Conservation (phyloP, 2,329 filamentous ascomycete genomes). For the Xylariaceae sp. region DNA sequence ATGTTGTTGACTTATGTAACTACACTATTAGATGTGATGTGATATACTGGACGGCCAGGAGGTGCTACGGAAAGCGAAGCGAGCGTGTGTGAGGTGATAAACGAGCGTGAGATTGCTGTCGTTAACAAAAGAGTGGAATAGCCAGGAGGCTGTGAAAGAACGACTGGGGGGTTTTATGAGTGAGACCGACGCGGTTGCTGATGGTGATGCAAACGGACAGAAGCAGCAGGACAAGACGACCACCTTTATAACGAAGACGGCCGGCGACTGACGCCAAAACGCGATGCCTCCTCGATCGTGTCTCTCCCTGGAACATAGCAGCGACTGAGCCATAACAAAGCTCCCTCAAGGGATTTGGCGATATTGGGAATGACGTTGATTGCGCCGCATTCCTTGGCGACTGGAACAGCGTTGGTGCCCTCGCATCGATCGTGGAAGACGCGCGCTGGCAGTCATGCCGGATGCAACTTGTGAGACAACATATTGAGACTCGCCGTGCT, state of each 20-base stretch:
- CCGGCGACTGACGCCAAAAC: constrained; percentile 23
- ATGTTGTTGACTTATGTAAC: constrained; percentile 1
- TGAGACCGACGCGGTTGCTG: constrained; percentile 9
- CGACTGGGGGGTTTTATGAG: constrained; percentile 21
- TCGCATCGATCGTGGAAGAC: constrained; percentile 6
- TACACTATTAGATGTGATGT: no score
- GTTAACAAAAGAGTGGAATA: constrained; percentile 16
- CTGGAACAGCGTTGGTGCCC: neutral
- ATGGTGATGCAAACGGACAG: neutral
- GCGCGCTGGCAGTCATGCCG: constrained; percentile 20
- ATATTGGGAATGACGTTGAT: constrained; percentile 25
- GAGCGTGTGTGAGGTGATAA: no score
- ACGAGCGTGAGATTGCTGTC: constrained; percentile 5
- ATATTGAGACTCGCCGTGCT: constrained; percentile 16
- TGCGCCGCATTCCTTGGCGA: constrained; percentile 27
- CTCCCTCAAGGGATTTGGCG: constrained; percentile 1
- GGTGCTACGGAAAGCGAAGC: no score
- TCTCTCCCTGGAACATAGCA: constrained; percentile 12
- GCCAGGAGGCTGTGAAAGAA: constrained; percentile 24
- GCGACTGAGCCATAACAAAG: constrained; percentile 16
- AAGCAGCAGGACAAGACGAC: constrained; percentile 9
- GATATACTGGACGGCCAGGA: constrained; percentile 6
- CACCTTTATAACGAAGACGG: constrained; percentile 28
- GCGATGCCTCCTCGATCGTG: constrained; percentile 19
- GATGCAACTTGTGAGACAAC: constrained; percentile 7